phyloP scores from a whole-genome alignment of 441 rosid genomes.

The Erysimum pusillum region DNA sequence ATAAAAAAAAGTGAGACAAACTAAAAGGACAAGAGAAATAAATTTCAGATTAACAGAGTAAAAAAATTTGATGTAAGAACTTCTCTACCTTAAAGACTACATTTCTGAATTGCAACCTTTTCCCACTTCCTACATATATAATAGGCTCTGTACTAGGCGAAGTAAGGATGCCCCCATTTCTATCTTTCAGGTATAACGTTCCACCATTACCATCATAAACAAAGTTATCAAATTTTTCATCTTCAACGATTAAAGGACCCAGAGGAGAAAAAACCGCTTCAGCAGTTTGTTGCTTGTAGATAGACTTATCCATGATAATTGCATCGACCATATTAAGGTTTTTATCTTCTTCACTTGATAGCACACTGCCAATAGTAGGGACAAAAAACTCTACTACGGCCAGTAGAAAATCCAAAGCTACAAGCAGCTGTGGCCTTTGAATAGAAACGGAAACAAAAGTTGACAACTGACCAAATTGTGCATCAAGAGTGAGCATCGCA shows the following conservation, averaged over 20 bases:
- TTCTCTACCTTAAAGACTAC: constrained; percentile 77
- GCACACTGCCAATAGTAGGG: constrained; percentile 76
- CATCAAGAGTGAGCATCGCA: constrained; percentile 96
- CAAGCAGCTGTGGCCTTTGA: constrained; percentile 97
- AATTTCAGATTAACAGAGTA: constrained; percentile 19
- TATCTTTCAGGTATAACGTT: constrained; percentile 72
- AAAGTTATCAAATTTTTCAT: constrained; percentile 77
- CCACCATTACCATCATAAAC: constrained; percentile 97
- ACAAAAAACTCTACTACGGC: constrained; percentile 95
- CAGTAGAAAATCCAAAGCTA: constrained; percentile 96
- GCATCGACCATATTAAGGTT: constrained; percentile 66
- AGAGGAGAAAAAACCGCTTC: constrained; percentile 81
- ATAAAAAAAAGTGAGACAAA: constrained; percentile 27
- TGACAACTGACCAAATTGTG: constrained; percentile 72
- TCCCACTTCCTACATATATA: constrained; percentile 84
- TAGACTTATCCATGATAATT: constrained; percentile 69
- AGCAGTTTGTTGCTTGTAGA: constrained; percentile 69
- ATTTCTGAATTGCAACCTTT: constrained; percentile 85
- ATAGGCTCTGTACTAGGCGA: constrained; percentile 78
- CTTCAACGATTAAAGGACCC: constrained; percentile 88
- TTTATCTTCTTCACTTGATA: constrained; percentile 77
- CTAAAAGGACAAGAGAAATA: constrained; percentile 20
- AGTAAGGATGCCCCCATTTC: constrained; percentile 68
- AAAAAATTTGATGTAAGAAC: constrained; percentile 1
- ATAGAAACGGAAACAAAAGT: constrained; percentile 70